phyloP scores from a whole-genome alignment of 768 basidiomycete species.

The Amanita inopinata region DNA sequence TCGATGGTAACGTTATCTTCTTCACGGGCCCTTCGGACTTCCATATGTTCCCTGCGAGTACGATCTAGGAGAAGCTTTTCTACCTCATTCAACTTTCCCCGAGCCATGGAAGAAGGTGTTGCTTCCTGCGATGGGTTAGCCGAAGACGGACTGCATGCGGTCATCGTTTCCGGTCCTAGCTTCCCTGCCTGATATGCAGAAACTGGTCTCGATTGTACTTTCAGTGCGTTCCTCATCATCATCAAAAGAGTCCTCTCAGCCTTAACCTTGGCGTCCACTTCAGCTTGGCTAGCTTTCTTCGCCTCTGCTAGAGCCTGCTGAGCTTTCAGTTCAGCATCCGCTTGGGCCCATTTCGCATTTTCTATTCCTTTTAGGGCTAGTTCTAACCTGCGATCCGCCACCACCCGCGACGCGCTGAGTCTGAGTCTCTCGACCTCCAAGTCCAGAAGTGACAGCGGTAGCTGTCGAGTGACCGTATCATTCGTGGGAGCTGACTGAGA shows the following conservation, averaged over 20 bases:
- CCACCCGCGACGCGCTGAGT: too few relatives aligned
- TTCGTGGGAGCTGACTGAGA: too few relatives aligned
- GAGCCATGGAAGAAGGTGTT: not conserved
- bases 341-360: not conserved
- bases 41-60: too few relatives aligned
- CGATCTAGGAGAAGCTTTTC: not conserved
- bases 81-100: not conserved
- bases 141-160: not conserved
- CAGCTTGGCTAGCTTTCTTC: not conserved
- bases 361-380: not conserved
- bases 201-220: not conserved
- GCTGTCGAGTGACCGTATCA: too few relatives aligned
- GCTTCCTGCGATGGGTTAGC: too few relatives aligned
- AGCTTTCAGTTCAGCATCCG: slow-evolving; percentile 1
- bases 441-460: too few relatives aligned
- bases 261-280: not conserved
- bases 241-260: slow-evolving; percentile 6
- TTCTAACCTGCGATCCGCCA: not conserved
- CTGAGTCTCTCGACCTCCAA: not conserved
- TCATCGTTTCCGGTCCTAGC: not conserved
- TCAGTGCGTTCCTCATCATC: not conserved
- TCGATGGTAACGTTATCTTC: not conserved
- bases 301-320: slow-evolving; percentile 1
- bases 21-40: not conserved
- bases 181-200: not conserved